A percentile compares a stretch with the other conserved stretches of the same genome.
Evolutionary conservation across 208 protist genomes (phyloP).

Genomic region (Crithidia thermophila): DNA sequence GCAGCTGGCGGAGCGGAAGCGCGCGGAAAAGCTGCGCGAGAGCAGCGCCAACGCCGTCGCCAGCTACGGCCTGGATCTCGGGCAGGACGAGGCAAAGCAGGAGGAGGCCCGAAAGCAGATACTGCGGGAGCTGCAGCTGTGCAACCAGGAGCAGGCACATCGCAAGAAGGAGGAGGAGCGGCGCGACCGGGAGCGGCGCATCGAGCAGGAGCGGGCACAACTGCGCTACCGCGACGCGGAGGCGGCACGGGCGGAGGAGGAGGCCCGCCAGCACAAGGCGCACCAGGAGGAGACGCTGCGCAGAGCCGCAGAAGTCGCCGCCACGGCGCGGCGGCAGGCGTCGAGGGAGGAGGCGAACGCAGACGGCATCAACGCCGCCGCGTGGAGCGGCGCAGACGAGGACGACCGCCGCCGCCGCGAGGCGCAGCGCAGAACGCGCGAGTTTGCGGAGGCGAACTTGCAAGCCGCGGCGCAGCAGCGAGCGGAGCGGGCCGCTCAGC

Average conservation of each 20-base stretch:
- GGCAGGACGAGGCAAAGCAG: slow-evolving; percentile 18
- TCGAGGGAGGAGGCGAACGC: background rate
- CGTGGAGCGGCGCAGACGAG: slow-evolving; percentile 17
- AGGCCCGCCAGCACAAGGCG: slow-evolving; percentile 6
- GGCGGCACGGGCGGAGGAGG: slow-evolving; percentile 7
- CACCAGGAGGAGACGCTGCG: slow-evolving; percentile 25
- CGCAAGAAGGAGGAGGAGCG: slow-evolving; percentile 45
- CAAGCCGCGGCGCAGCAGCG: slow-evolving; percentile 10
- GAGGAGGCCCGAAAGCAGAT: slow-evolving; percentile 35
- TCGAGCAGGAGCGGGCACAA: slow-evolving; percentile 18
- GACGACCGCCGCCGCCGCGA: slow-evolving; percentile 16
- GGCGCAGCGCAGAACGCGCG: slow-evolving; percentile 11
- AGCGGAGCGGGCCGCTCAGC: slow-evolving; percentile 16
- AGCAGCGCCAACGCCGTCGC: background rate
- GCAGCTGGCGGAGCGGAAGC: slow-evolving; percentile 55
- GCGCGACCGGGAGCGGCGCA: slow-evolving; percentile 16
- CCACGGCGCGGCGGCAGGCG: slow-evolving; percentile 1
- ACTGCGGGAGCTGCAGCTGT: slow-evolving; percentile 45
- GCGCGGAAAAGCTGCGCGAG: slow-evolving; percentile 6
- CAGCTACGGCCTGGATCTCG: background rate
- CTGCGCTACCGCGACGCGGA: slow-evolving; percentile 23
- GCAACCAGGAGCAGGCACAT: slow-evolving; percentile 60
- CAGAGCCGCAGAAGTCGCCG: slow-evolving; percentile 7
- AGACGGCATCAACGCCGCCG: background rate
- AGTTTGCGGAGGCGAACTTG: slow-evolving; percentile 22